phyloP scores from a whole-genome alignment of 164 flowering plant species.

The Euptelea pleiosperma region DNA sequence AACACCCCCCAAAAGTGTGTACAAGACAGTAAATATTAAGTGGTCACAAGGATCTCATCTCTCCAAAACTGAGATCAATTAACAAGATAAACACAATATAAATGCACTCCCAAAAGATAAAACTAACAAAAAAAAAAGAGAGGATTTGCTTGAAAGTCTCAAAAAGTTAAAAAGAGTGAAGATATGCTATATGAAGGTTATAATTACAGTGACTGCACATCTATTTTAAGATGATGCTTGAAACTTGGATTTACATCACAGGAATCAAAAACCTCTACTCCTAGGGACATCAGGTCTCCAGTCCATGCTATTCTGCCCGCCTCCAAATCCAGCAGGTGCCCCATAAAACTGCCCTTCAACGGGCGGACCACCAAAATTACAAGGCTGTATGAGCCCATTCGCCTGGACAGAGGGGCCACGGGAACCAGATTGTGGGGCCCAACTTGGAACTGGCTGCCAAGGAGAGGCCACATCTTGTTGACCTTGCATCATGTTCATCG shows the following conservation, averaged over 20 bases:
- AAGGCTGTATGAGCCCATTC: constrained; percentile 17
- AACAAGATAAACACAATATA: too few relatives aligned
- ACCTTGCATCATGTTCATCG: constrained; percentile 20
- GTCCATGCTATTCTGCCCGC: constrained; percentile 13
- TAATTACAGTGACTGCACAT: too few relatives aligned
- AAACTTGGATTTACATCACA: constrained; percentile 4
- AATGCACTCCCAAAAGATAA: too few relatives aligned
- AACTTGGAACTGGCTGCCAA: constrained; percentile 25
- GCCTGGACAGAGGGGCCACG: constrained; percentile 13
- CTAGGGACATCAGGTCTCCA: constrained; percentile 31
- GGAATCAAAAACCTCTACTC: constrained; percentile 21
- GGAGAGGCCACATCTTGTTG: constrained; percentile 3
- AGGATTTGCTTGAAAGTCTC: too few relatives aligned
- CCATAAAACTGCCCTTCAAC: constrained; percentile 26
- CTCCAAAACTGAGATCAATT: too few relatives aligned
- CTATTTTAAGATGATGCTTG: neutral
- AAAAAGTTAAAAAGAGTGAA: too few relatives aligned
- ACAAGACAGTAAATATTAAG: too few relatives aligned
- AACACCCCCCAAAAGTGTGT: too few relatives aligned
- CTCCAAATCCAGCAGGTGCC: constrained; percentile 6
- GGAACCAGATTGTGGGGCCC: constrained; percentile 18
- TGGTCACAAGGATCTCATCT: too few relatives aligned
- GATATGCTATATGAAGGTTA: too few relatives aligned
- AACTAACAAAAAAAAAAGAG: too few relatives aligned
- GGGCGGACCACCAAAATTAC: constrained; percentile 13